Percentiles rank a stretch among this genome's conserved stretches.
Conservation (phyloP, 805 yeast genomes). For the Saccharomyces mikatae region DNA sequence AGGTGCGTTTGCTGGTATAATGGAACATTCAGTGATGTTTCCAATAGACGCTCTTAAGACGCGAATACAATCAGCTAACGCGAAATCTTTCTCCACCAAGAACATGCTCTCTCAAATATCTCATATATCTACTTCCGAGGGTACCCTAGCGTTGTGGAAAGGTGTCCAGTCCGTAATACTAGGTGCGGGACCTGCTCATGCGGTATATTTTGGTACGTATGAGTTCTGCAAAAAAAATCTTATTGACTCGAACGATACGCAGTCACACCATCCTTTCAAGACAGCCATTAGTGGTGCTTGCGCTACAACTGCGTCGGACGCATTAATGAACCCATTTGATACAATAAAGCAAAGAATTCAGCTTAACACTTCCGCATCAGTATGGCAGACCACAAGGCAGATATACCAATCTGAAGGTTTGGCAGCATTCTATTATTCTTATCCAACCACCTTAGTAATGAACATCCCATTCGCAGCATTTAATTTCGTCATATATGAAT, state of each 20-base stretch:
- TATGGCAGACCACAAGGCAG: constrained; percentile 27
- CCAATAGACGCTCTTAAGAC: constrained; percentile 95
- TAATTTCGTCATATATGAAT: constrained; percentile 89
- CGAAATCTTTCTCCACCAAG: constrained; percentile 9
- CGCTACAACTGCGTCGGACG: constrained; percentile 88
- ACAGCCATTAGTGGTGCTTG: constrained; percentile 87
- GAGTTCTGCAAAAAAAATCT: constrained; percentile 52
- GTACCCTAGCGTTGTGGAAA: constrained; percentile 83
- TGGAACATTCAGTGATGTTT: constrained; percentile 98
- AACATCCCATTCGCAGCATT: constrained; percentile 93
- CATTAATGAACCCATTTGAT: constrained; percentile 96
- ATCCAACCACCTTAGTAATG: constrained; percentile 90
- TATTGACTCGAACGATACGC: constrained; percentile 29
- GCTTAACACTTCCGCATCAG: constrained; percentile 25
- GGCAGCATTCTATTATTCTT: constrained; percentile 78
- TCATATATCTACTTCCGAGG: constrained; percentile 78
- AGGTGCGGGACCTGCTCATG: constrained; percentile 99
- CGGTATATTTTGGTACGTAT: constrained; percentile 88
- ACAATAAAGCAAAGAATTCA: constrained; percentile 96
- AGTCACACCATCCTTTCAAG: constrained; percentile 60
- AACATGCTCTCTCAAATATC: constrained; percentile 58
- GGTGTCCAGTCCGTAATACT: constrained; percentile 86
- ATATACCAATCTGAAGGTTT: constrained; percentile 61
- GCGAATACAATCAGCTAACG: constrained; percentile 65
- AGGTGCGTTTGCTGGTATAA: constrained; percentile 98